These are phyloP conservation scores for Euclidium syriacum DNA, from an alignment of 345 rosid species.

Conservation along the genomic window DNA sequence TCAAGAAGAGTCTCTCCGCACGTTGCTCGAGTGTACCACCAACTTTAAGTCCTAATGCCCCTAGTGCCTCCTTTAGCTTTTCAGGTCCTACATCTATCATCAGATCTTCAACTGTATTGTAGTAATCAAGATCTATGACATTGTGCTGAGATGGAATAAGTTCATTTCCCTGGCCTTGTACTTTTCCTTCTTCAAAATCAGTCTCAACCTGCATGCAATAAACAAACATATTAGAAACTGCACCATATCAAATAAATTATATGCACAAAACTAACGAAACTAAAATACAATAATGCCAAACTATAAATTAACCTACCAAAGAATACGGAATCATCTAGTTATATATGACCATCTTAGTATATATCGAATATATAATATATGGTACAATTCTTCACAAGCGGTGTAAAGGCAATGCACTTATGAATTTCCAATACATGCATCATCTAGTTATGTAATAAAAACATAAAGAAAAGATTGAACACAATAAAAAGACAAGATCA, in stretches of 20 bases:
- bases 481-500: too few species aligned
- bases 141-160: slow-evolving; percentile 36
- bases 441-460: not conserved
- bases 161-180: slow-evolving; percentile 61
- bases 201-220: slow-evolving; percentile 51
- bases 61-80: slow-evolving; percentile 84
- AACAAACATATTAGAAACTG: slow-evolving; percentile 4
- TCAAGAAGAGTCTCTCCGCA: slow-evolving; percentile 90
- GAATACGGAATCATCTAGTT: not conserved
- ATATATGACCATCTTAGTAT: too few species aligned
- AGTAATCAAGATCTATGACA: slow-evolving; percentile 81
- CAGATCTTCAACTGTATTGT: slow-evolving; percentile 83
- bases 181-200: slow-evolving; percentile 62
- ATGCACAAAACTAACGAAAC: not conserved
- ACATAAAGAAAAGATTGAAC: too few species aligned
- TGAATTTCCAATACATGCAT: not conserved
- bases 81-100: slow-evolving; percentile 89
- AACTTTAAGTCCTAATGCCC: slow-evolving; percentile 81
- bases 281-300: slow-evolving; percentile 2
- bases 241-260: not conserved
- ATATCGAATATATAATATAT: too few species aligned
- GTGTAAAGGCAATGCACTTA: not conserved
- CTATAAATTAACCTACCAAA: not conserved
- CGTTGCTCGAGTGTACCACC: slow-evolving; percentile 92
- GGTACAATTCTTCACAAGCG: too few species aligned